Base-by-base conservation (phyloP, 192 early-diverging fungal species). In the Coemansia aciculifera region DNA sequence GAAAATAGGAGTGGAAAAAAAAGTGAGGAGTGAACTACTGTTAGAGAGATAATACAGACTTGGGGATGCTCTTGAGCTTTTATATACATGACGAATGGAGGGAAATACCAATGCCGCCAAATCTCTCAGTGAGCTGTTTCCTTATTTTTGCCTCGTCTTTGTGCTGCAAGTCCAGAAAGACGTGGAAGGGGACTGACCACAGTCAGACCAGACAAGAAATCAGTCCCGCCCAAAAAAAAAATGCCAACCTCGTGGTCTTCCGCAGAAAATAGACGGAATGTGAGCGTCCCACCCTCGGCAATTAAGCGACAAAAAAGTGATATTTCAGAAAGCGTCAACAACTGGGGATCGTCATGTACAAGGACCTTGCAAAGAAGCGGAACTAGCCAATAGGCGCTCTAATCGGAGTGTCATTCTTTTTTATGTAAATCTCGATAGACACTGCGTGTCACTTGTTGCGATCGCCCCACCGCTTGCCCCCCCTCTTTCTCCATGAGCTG, bases 401-500 rank as follows among this genome's bases (percentile, higher is more conserved):
- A 57, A 57, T 57, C 54, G 54, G 54, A 57, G 54, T 57, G 54
- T n/a, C 54, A 57, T 57, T 57, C 54, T n/a, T 29, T 23, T n/a
- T 29, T 51, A 31, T n/a, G 54, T 7, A 57, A 57, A 57, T 57
- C 54, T 57, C 4, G 54, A 57, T 57, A 57, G 54, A 29, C 29
- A 31, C 31, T 54, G 37, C 37, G 37, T 38, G 51, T 24, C 51
- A 31, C 54, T 32, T 57, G 52, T 15, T 2, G 54, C 29, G 54
- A 57, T 57, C 54, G 54, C 15, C 51, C 24, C 24, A 27, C 24
- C 24, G 24, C 24, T 27, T 27, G 6, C 8, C 44, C 44, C 43
- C 15, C 5, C 43, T 9, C 27, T n/a, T 54, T 54, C 31, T 29
- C 4, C 51, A 29, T 31, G 29, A n/a, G 31, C 51, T 57, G 54